phyloP scores from a whole-genome alignment of 2,329 filamentous ascomycete species.

The Pseudogymnoascus sp. region DNA sequence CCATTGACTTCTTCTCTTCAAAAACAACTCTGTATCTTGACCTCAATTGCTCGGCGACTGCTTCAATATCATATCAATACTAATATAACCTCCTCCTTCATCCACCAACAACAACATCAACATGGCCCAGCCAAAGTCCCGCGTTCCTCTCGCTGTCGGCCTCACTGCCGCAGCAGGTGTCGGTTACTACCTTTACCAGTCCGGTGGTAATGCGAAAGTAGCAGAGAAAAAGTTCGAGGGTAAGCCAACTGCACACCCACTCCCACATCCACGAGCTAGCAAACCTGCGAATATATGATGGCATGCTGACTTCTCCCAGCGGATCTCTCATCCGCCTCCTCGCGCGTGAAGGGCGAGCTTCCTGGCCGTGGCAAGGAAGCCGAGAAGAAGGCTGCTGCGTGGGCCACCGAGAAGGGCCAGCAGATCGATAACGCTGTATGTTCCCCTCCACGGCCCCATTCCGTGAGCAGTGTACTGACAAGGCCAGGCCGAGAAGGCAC shows the following conservation, averaged over 20 bases:
- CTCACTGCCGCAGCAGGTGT: constrained; percentile 56
- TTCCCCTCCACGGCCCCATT: constrained; percentile 16
- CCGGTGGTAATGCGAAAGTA: constrained; percentile 70
- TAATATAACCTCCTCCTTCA: background rate
- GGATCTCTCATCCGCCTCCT: constrained; percentile 63
- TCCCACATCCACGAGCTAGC: background rate
- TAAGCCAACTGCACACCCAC: constrained; percentile 35
- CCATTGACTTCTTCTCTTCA: constrained; percentile 1
- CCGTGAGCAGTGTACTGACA: background rate
- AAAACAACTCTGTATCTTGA: constrained; percentile 4
- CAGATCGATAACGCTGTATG: constrained; percentile 63
- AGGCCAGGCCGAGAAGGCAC: constrained; percentile 50
- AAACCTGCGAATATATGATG: background rate
- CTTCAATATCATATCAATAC: constrained; percentile 1
- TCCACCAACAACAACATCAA: constrained; percentile 11
- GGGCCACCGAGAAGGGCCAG: constrained; percentile 51
- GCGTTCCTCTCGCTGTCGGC: constrained; percentile 41
- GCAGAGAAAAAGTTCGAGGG: constrained; percentile 84
- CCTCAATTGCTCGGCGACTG: background rate
- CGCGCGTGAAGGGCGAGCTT: constrained; percentile 57
- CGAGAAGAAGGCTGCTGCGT: constrained; percentile 55
- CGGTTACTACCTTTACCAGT: constrained; percentile 86
- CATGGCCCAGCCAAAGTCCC: constrained; percentile 30
- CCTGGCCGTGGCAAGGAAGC: constrained; percentile 53
- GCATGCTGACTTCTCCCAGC: constrained; percentile 40